Evolutionary conservation across 306 rosid species (phyloP).

Genomic region (Cajanus cajan): DNA sequence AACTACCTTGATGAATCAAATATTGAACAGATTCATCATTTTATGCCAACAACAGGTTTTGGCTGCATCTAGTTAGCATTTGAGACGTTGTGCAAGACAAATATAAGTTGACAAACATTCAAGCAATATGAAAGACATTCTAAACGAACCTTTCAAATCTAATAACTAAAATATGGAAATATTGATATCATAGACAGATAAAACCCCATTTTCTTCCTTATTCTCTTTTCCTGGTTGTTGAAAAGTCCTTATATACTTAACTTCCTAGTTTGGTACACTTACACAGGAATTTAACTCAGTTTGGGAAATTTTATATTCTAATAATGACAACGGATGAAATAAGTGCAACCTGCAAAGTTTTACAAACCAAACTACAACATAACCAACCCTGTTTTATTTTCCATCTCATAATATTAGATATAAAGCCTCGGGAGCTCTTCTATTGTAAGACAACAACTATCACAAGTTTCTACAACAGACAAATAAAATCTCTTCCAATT

Average conservation of each 20-base stretch:
- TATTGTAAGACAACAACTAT: neutral
- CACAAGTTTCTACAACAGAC: neutral
- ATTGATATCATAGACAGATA: neutral
- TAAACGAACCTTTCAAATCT: too few species aligned
- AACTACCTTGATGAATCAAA: too few species aligned
- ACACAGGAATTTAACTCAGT: neutral
- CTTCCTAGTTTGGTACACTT: neutral
- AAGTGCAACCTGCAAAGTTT: neutral
- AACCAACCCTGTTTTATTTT: neutral
- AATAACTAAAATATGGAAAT: conserved; percentile 2
- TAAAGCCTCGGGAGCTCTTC: neutral
- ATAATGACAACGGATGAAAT: neutral
- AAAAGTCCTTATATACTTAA: neutral
- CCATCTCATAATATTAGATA: neutral
- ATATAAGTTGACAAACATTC: too few species aligned
- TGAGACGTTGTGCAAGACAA: too few species aligned
- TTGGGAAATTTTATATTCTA: neutral
- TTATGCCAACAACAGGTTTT: too few species aligned
- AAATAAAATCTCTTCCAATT: neutral
- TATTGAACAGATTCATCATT: too few species aligned
- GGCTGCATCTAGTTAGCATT: too few species aligned
- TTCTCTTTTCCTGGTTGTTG: neutral
- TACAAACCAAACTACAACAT: neutral
- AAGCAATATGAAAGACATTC: too few species aligned
- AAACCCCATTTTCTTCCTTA: neutral